Evolutionary conservation across 306 rosid genomes (phyloP).

Genomic region (Pueraria montana): DNA sequence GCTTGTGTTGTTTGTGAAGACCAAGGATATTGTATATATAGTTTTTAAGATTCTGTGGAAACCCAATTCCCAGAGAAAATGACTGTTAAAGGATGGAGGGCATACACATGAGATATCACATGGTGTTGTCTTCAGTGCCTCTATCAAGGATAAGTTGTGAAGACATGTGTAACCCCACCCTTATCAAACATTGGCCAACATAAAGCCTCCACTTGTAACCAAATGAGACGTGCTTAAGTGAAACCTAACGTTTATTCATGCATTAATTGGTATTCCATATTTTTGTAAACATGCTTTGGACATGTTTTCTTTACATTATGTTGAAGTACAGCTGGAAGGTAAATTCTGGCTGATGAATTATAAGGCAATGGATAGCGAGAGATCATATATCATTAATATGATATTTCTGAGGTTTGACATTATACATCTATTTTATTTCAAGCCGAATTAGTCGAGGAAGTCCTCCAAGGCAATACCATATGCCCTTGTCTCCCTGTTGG

Average conservation of each 20-base stretch:
- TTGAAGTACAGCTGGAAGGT: constrained; percentile 10
- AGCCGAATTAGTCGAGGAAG: not conserved
- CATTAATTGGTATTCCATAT: constrained; percentile 2
- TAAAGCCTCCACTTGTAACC: too few species aligned
- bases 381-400: too few species aligned
- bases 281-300: constrained; percentile 40
- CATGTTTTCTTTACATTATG: constrained; percentile 23
- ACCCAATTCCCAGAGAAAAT: too few species aligned
- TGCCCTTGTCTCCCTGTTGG: not conserved
- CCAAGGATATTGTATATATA: not conserved
- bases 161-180: too few species aligned
- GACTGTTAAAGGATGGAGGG: too few species aligned
- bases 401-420: not conserved
- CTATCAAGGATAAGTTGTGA: too few species aligned
- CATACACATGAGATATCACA: too few species aligned
- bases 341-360: not conserved
- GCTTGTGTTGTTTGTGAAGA: not conserved
- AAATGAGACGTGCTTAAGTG: too few species aligned
- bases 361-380: not conserved
- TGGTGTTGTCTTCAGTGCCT: too few species aligned
- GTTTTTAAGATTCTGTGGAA: not conserved
- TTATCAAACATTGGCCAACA: too few species aligned
- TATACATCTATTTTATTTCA: not conserved
- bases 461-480: not conserved
- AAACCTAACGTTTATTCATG: too few species aligned